Percentiles rank a stretch among this genome's conserved stretches.
These are phyloP conservation scores for Cytospora piceicola DNA, from an alignment of 2,329 filamentous ascomycete species.

Conservation along the genomic window DNA sequence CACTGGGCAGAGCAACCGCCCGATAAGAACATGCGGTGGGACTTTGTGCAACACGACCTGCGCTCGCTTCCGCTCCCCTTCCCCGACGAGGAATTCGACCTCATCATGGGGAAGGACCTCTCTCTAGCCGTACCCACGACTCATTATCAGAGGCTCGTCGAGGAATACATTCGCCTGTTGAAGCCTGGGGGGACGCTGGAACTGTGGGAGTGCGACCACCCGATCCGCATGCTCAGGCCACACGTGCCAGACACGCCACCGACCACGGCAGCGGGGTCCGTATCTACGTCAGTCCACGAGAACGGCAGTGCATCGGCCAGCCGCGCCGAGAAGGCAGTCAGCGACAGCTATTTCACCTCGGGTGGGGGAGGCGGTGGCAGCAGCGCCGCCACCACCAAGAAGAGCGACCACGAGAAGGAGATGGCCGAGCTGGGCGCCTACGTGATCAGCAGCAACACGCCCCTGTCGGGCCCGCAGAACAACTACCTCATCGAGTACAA, in stretches of 20 bases:
- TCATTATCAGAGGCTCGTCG: conserved; percentile 59
- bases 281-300: conserved; percentile 2
- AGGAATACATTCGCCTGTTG: conserved; percentile 78
- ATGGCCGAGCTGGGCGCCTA: conserved; percentile 78
- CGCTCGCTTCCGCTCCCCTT: conserved; percentile 78
- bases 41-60: conserved; percentile 85
- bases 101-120: conserved; percentile 87
- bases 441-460: conserved; percentile 79
- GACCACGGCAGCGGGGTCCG: conserved; percentile 28
- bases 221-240: conserved; percentile 80
- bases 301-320: conserved; percentile 41
- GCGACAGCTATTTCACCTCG: conserved; percentile 32
- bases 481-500: conserved; percentile 84
- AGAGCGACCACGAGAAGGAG: conserved; percentile 60
- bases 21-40: conserved; percentile 80
- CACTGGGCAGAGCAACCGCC: conserved; percentile 37
- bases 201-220: conserved; percentile 87
- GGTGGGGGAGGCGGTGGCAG: conserved; percentile 39
- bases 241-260: conserved; percentile 65
- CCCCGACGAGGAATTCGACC: conserved; percentile 77
- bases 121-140: conserved; percentile 67
- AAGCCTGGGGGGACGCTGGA: conserved; percentile 80
- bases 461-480: conserved; percentile 80
- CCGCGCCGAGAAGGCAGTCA: conserved; percentile 32
- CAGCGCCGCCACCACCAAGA: conserved; percentile 35